Percentiles rank a stretch among this genome's conserved stretches.
phyloP scores from a whole-genome alignment of 768 basidiomycete genomes.

The Leccinum aurantiacum region DNA sequence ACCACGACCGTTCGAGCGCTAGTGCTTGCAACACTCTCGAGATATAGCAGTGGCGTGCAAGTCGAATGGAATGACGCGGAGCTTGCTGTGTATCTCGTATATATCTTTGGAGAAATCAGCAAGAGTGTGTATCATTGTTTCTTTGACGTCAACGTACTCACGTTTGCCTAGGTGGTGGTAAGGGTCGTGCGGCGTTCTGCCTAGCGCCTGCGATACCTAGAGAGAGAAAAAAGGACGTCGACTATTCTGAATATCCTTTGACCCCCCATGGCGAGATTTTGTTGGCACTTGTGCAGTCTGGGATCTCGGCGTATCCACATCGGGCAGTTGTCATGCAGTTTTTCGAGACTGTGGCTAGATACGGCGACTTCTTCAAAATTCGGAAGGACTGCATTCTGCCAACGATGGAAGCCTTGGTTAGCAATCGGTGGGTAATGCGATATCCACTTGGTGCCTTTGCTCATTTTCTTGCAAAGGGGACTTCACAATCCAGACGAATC shows the following conservation, averaged over 20 bases:
- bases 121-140: slow-evolving; percentile 58
- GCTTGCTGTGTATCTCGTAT: slow-evolving; percentile 89
- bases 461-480: slow-evolving; percentile 52
- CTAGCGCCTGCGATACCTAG: slow-evolving; percentile 67
- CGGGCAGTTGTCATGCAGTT: slow-evolving; percentile 84
- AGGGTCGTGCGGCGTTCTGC: slow-evolving; percentile 86
- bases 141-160: slow-evolving; percentile 1
- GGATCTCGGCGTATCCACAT: slow-evolving; percentile 81
- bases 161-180: slow-evolving; percentile 56
- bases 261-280: slow-evolving; percentile 92
- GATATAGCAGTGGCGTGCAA: slow-evolving; percentile 55
- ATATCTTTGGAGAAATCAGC: slow-evolving; percentile 89
- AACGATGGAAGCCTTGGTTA: slow-evolving; percentile 86
- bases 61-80: slow-evolving; percentile 94
- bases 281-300: slow-evolving; percentile 77
- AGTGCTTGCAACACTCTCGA: slow-evolving; percentile 71
- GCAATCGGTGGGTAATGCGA: slow-evolving; percentile 56
- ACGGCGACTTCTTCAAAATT: slow-evolving; percentile 95
- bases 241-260: slow-evolving; percentile 80
- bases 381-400: slow-evolving; percentile 87
- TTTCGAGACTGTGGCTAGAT: slow-evolving; percentile 90
- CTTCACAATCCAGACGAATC: slow-evolving; percentile 73
- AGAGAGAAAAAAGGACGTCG: slow-evolving; percentile 62
- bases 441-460: neutral
- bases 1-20: slow-evolving; percentile 72